A percentile compares a stretch with the other conserved stretches of the same genome.
Conservation (phyloP, 495 filamentous ascomycete genomes). For the Pyrenula massariospora region DNA sequence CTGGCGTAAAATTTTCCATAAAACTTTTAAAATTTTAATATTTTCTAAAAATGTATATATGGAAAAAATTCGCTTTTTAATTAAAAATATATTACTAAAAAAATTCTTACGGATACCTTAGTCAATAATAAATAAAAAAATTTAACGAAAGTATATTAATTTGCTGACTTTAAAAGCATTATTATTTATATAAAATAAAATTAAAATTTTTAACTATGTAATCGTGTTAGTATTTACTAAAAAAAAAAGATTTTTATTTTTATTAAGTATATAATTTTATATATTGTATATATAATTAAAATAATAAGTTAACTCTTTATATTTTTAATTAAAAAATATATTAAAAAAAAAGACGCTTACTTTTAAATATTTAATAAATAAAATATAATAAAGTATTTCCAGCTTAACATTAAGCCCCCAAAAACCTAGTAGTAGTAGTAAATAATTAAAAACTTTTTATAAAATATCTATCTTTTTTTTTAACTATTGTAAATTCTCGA, state of each 20-base stretch:
- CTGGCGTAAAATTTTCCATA: not conserved
- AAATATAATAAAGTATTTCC: not conserved
- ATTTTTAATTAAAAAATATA: constrained; percentile 1
- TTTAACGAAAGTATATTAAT: constrained; percentile 2
- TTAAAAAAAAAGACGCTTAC: not conserved
- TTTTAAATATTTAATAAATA: constrained; percentile 3
- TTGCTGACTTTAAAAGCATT: not conserved
- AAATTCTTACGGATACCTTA: not conserved
- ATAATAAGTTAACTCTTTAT: not conserved
- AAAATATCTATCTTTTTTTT: not conserved
- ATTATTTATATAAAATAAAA: not conserved
- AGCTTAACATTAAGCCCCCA: not conserved
- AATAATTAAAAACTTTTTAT: constrained; percentile 3
- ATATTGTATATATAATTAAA: not conserved
- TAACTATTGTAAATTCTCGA: not conserved
- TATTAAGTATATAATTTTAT: not conserved
- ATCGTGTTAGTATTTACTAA: not conserved
- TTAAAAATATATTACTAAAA: constrained; percentile 1
- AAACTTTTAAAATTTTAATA: constrained; percentile 1
- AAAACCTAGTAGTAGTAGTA: constrained; percentile 1
- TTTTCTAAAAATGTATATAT: not conserved
- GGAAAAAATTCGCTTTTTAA: not conserved
- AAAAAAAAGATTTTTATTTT: not conserved
- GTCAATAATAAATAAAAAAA: constrained; percentile 1
- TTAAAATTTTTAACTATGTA: constrained; percentile 1